Evolutionary conservation across 176 grass and related monocot species (phyloP).

Genomic region (Juncus effusus): DNA sequence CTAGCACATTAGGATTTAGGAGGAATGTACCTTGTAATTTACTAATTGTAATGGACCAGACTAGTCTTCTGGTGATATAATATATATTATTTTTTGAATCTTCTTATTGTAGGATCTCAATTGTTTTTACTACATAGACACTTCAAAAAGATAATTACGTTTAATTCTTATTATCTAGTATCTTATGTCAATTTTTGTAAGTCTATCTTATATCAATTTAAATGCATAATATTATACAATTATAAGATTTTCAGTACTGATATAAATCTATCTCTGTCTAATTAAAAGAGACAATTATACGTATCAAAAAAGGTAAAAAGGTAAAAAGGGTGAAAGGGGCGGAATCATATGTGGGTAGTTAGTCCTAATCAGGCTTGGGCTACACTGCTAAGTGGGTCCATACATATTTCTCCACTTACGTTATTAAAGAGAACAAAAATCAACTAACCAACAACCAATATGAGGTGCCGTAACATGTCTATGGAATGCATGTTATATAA

Average conservation of each 20-base stretch:
- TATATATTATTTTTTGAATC: too few relatives aligned
- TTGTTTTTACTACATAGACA: too few relatives aligned
- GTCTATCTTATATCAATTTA: too few relatives aligned
- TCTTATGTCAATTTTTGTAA: too few relatives aligned
- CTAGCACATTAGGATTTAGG: too few relatives aligned
- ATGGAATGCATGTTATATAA: not conserved
- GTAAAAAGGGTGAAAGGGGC: not conserved
- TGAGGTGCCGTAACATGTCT: not conserved
- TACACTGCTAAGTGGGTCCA: constrained; percentile 13
- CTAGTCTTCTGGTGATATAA: too few relatives aligned
- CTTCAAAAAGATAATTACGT: too few relatives aligned
- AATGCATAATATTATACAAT: too few relatives aligned
- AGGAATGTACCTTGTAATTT: too few relatives aligned
- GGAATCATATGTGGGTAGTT: constrained; percentile 17
- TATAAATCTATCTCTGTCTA: not conserved
- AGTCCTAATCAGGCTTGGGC: not conserved
- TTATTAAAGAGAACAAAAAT: not conserved
- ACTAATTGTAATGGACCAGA: too few relatives aligned
- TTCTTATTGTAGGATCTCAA: too few relatives aligned
- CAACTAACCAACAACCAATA: not conserved
- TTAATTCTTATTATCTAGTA: too few relatives aligned
- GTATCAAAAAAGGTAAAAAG: not conserved
- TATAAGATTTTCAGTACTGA: not conserved
- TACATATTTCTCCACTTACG: not conserved
- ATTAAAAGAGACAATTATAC: constrained; percentile 4